Evolutionary conservation across 2,329 filamentous ascomycete genomes (phyloP).

Genomic region (Arthrobotrys iridis): DNA sequence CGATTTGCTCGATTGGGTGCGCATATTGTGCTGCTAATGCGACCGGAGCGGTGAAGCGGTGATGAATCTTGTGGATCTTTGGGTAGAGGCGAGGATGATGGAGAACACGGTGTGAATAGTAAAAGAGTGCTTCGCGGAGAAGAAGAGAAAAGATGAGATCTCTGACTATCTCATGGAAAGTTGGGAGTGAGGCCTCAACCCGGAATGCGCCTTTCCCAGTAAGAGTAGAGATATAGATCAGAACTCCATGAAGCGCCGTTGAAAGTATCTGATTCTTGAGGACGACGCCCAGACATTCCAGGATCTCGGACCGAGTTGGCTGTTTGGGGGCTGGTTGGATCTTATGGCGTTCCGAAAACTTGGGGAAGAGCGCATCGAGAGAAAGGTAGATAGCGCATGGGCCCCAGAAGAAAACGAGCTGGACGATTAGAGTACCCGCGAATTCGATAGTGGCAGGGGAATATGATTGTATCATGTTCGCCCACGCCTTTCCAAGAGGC

Average conservation of each 20-base stretch:
- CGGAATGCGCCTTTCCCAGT: conserved; percentile 59
- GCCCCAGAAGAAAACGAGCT: conserved; percentile 65
- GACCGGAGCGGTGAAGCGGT: conserved; percentile 68
- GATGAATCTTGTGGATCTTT: conserved; percentile 68
- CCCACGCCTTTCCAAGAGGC: conserved; percentile 22
- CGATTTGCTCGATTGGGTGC: conserved; percentile 68
- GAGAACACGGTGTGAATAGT: conserved; percentile 68
- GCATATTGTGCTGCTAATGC: conserved; percentile 69
- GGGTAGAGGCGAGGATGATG: conserved; percentile 66
- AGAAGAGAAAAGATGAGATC: conserved; percentile 64
- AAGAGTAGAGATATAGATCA: conserved; percentile 57
- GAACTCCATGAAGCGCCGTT: conserved; percentile 59
- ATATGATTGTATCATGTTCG: conserved; percentile 53
- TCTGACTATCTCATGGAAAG: conserved; percentile 60
- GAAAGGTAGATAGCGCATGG: conserved; percentile 63
- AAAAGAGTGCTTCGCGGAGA: conserved; percentile 67
- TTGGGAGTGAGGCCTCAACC: conserved; percentile 62
- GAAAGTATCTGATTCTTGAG: conserved; percentile 65
- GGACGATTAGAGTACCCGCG: conserved; percentile 62
- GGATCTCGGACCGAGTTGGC: conserved; percentile 64
- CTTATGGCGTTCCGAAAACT: conserved; percentile 67
- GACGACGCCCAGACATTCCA: conserved; percentile 64
- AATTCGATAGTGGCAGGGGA: conserved; percentile 62
- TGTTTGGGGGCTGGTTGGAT: conserved; percentile 67
- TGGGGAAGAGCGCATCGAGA: conserved; percentile 64